Evolutionary conservation across 164 flowering plant species (phyloP).

Genomic region (Magnolia officinalis): DNA sequence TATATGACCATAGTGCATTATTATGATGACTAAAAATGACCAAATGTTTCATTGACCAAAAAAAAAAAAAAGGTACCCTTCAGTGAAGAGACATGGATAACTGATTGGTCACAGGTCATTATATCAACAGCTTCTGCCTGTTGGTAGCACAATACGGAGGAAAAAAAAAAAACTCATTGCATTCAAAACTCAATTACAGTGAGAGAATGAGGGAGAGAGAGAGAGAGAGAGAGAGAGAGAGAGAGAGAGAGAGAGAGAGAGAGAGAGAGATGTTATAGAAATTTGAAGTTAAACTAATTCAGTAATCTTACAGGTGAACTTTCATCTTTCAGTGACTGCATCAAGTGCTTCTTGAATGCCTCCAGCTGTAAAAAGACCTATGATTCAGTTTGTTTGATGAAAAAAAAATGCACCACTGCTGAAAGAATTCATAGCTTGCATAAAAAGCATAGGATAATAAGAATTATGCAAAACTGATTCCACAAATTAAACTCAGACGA

Average conservation of each 20-base stretch:
- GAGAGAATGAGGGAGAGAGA: no score
- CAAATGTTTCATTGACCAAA: background rate
- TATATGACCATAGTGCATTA: no score
- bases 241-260: background rate
- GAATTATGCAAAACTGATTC: background rate
- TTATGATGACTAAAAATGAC: no score
- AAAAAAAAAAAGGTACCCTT: constrained; percentile 38
- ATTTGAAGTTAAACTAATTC: background rate
- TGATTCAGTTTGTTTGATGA: background rate
- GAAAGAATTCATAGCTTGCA: background rate
- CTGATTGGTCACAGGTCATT: constrained; percentile 73
- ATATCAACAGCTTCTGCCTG: constrained; percentile 79
- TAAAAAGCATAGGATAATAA: background rate
- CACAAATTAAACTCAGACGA: no score
- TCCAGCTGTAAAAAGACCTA: constrained; percentile 59
- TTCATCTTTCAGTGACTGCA: constrained; percentile 87
- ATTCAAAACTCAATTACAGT: background rate
- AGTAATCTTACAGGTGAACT: constrained; percentile 55
- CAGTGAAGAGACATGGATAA: constrained; percentile 41
- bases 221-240: background rate
- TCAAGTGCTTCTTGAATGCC: constrained; percentile 85
- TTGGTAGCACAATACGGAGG: constrained; percentile 4
- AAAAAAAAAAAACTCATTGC: background rate
- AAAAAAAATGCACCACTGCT: background rate
- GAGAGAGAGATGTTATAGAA: background rate